Base-by-base conservation (phyloP, 2,329 filamentous ascomycete species). In the Curvularia verruculosa region DNA sequence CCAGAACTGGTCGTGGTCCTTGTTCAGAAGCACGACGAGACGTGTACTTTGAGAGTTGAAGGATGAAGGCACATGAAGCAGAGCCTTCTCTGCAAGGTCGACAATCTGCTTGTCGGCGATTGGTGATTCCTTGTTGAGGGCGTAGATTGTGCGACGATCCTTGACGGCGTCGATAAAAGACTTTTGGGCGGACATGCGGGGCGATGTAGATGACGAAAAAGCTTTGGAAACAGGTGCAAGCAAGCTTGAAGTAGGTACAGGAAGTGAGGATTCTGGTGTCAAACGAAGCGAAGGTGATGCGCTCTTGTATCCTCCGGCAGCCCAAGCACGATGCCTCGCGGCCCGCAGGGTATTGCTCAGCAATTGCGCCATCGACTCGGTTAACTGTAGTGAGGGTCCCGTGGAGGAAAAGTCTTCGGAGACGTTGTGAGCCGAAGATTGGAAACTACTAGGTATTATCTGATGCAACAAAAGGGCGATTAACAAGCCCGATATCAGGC, bases 31-130 rank as follows among this genome's bases (percentile, higher is more conserved):
- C 49, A 96, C 84, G 46, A 96, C 84, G 56, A 89, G 80, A 58
- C 93, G 88, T 65, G 90, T 89, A 66, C 87, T 87, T 82, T 96
- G 93, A 40, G 87, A 90, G 86, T 97, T 96, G 88, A 96, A 97
- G 63, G 88, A 87, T 50, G 86, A 89, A 40, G 93, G 93, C 1
- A 89, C 83, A 75, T 92, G 83, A 58, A 86, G 81, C 65, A 95
- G 81, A 52, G 86, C 82, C 56, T 80, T 70, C 50, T 80, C 75
- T 56, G 80, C 83, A 72, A 93, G 85, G 68, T 89, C 84, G 70
- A 85, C 79, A 77, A 93, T 81, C 70, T 84, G 82, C 53, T 79
- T 76, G 65, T 83, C 81, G 68, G 82, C 75, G 75, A 89, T 80
- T 71, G 86, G 72, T 24, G 88, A 82, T 60, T 85, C 78, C 79